Evolutionary conservation across 2,329 filamentous ascomycete species (phyloP), one percentile per base, ranked within the genome.

Genomic region (Penicillium rolfsii): DNA sequence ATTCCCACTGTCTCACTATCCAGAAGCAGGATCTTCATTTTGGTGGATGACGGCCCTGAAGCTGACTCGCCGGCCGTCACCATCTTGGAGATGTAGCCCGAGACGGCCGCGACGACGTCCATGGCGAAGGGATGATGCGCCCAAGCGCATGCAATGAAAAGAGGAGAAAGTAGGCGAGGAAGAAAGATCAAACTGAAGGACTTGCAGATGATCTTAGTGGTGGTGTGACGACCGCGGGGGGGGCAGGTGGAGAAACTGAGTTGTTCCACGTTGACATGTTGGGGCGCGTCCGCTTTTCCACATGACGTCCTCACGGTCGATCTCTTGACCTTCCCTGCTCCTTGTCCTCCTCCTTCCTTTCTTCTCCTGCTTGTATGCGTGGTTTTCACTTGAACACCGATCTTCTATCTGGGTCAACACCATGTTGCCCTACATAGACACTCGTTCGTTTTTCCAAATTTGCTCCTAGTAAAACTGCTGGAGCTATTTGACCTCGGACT

Each of bases 11-110:
- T 99, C 79, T 98, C 95, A 79, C 87, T 89, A 78, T 99, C 95
- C 70, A 99, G 83, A 65, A 99, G 82, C 59, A 99, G 82, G 63
- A 98, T 95, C 87, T 99, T 99, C 95, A 99, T 99, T 83, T 97
- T 98, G 24, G 91, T 89, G 54, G 89, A 84, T 48, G 87, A 84
- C 62, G 74, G 71, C 60, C 86, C 85, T 46, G 83, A 79, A 53
- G 87, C 83, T 73, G 78, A 74, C 82, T 97, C 93, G 73, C 91
- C 91, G 67, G 87, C 87, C 67, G 91, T 90, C 77, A 98, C 89
- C 87, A 99, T 97, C 85, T 93, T 97, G 77, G 89, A 90, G 83
- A 99, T 90, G 83, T 99, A 99, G 80, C 92, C 91, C 71, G 93
- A 90, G 74, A 97, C 89, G 68, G 93, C 91, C 76, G 96, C 90